A percentile compares a stretch with the other conserved stretches of the same genome.
These are phyloP conservation scores for Xylaria nigripes DNA, from an alignment of 495 filamentous ascomycete species.

Conservation along the genomic window DNA sequence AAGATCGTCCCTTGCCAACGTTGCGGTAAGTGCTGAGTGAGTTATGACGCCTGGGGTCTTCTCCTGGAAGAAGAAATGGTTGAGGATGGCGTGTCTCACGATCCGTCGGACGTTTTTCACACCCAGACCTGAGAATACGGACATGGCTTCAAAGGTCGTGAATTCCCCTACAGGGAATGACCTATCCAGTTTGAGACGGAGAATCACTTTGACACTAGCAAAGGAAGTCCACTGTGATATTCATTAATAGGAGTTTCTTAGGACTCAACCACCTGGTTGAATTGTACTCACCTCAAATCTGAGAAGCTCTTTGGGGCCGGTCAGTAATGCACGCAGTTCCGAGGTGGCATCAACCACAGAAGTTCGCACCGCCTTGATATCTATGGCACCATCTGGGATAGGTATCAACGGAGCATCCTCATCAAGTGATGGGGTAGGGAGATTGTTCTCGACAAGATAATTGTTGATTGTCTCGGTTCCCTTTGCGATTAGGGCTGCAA, in stretches of 20 bases:
- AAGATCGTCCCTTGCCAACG: constrained; percentile 6
- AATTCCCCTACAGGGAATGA: constrained; percentile 15
- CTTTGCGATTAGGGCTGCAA: constrained; percentile 10
- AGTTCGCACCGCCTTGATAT: constrained; percentile 1
- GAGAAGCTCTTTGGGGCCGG: constrained; percentile 11
- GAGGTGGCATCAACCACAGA: constrained; percentile 15
- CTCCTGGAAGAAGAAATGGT: constrained; percentile 18
- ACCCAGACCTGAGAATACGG: constrained; percentile 12
- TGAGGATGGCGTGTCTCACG: constrained; percentile 18
- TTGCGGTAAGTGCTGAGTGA: constrained; percentile 14
- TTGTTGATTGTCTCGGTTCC: constrained; percentile 9
- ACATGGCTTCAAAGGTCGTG: constrained; percentile 17
- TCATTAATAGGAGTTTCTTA: background rate
- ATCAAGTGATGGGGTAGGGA: constrained; percentile 14
- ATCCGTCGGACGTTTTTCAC: constrained; percentile 11
- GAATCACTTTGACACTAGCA: constrained; percentile 15
- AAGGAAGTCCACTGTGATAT: constrained; percentile 14
- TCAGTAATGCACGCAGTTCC: constrained; percentile 12
- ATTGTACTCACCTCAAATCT: background rate
- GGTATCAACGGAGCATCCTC: constrained; percentile 3
- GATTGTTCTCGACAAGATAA: constrained; percentile 5
- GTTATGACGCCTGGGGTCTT: constrained; percentile 10
- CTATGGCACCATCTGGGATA: constrained; percentile 7
- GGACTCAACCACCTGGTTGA: background rate
- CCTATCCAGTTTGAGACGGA: constrained; percentile 16